Evolutionary conservation across 345 rosid genomes (phyloP), one percentile per base, ranked within the genome.

Genomic region (Streptanthus diversifolius): DNA sequence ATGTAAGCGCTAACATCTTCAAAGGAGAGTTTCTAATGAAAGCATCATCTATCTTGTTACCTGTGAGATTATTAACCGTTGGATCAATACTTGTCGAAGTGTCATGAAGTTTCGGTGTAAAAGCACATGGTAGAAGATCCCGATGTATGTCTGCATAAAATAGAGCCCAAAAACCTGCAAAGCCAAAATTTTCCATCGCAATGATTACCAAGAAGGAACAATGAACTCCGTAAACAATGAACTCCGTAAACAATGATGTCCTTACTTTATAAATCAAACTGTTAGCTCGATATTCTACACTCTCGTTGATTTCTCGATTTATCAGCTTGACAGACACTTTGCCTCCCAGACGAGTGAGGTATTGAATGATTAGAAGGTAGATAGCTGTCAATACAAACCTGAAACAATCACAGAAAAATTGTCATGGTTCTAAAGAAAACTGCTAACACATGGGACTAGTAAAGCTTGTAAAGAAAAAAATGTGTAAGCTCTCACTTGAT

Each of bases 141-240:
- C 97, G 22, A 93, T 93, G 75, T 89, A 93, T 10, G 98, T 77
- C 81, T 93, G 98, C 97, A 93, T 93, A 79, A 93, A 93, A 71
- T 90, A 93, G 49, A 93, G 87, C 70, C 98, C 97, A 39, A 93
- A 93, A 36, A 93, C 93, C 98, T 93, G 93, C 83, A 83, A 63
- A 4, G 61, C n/a, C 62, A 11, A 63, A 35, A 8, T 12, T 41
- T 41, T n/a, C 43, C 59, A 22, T n/a, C 27, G 44, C n/a, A 36
- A 33, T 4, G 27, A 2, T 49, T 48, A 72, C 47, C 44, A 45
- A 71, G 7, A 53, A 58, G 32, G 35, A 35, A 66, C 40, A 49
- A 7, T 32, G 64, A 52, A 53, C 52, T 37, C 35, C 10, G 67
- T 44, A 37, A 55, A 52, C 21, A 45, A 37, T 72, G 65, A 11